phyloP scores from a whole-genome alignment of 345 rosid genomes.

The Angophora floribunda region DNA sequence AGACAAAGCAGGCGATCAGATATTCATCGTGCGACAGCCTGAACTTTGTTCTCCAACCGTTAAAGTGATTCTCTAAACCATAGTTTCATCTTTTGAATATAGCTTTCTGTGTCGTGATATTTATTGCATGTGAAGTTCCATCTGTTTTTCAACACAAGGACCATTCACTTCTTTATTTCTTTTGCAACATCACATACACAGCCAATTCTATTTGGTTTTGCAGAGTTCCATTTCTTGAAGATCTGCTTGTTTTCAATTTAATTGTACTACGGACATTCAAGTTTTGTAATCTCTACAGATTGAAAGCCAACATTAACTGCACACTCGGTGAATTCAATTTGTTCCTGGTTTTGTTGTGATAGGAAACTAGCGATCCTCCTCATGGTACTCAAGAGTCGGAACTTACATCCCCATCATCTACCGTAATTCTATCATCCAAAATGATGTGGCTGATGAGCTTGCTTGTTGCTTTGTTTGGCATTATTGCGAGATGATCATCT shows the following conservation, averaged over 20 bases:
- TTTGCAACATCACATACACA: not conserved
- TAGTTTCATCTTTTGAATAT: not conserved
- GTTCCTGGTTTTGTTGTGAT: not conserved
- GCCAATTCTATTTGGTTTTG: not conserved
- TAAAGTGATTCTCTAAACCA: slow-evolving; percentile 2
- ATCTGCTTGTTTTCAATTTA: not conserved
- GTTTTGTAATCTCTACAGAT: not conserved
- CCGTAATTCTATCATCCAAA: not conserved
- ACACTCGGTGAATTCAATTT: not conserved
- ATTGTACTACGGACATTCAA: not conserved
- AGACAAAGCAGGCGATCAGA: slow-evolving; percentile 51
- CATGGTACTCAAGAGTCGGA: not conserved
- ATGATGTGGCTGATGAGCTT: not conserved
- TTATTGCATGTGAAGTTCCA: not conserved
- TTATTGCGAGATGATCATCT: not conserved
- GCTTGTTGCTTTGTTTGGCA: not conserved
- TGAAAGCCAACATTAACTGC: rapidly evolving
- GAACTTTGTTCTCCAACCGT: slow-evolving; percentile 25
- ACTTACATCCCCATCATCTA: not conserved
- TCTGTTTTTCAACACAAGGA: not conserved
- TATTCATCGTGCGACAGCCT: slow-evolving; percentile 65
- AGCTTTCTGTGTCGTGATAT: not conserved
- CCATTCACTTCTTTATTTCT: not conserved
- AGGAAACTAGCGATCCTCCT: not conserved
- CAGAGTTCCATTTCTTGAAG: not conserved